These are phyloP conservation scores for Lentinula lateritia DNA, from an alignment of 768 basidiomycete species.

Conservation along the genomic window DNA sequence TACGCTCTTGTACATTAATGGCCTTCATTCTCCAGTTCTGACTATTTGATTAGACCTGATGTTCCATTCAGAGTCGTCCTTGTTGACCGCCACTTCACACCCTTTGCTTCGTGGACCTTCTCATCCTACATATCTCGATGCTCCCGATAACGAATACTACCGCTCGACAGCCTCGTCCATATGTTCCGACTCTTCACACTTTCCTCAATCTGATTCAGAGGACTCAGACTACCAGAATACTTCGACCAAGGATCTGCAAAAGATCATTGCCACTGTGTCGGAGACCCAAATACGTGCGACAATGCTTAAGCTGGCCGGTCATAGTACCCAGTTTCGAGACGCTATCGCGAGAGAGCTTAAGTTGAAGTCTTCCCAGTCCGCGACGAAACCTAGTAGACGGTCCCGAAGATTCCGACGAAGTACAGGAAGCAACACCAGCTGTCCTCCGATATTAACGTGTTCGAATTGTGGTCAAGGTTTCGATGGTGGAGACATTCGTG, in stretches of 20 bases:
- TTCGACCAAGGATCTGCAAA: conserved; percentile 18
- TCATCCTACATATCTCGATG: conserved; percentile 1
- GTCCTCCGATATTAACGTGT: conserved; percentile 8
- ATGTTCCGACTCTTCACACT: conserved; percentile 19
- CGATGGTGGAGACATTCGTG: not conserved
- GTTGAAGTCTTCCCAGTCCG: conserved; percentile 10
- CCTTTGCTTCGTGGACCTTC: conserved; percentile 8
- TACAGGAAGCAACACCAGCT: not conserved
- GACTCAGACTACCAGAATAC: conserved; percentile 12
- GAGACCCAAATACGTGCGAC: conserved; percentile 34
- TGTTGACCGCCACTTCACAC: conserved; percentile 7
- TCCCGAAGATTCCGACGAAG: not conserved
- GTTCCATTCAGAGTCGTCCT: not conserved
- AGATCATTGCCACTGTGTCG: conserved; percentile 30
- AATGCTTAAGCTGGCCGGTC: conserved; percentile 30
- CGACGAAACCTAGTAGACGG: not conserved
- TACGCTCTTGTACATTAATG: not conserved
- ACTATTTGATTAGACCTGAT: not conserved
- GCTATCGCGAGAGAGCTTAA: conserved; percentile 33
- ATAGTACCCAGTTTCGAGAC: conserved; percentile 28
- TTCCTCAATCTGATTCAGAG: conserved; percentile 16
- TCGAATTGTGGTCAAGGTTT: conserved; percentile 14
- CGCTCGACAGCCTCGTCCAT: not conserved
- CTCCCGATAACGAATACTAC: conserved; percentile 8
- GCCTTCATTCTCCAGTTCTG: not conserved